These are phyloP conservation scores for Asterophora lycoperdoides DNA, from an alignment of 768 basidiomycete genomes.

Conservation along the genomic window DNA sequence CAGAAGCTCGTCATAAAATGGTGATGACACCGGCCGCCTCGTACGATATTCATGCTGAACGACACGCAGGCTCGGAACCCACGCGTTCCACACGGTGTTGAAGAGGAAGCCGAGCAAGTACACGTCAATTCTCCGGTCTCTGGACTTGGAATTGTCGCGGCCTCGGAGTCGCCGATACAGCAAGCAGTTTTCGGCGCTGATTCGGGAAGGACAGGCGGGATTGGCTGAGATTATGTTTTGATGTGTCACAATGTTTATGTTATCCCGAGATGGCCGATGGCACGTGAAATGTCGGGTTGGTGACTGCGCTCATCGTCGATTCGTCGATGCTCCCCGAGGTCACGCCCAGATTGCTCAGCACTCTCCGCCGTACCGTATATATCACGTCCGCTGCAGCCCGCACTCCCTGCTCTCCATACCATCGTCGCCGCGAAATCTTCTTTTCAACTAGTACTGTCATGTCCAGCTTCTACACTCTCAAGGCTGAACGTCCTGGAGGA, in stretches of 20 bases:
- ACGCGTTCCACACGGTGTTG: constrained; percentile 72
- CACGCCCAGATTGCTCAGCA: constrained; percentile 32
- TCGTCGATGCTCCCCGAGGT: constrained; percentile 19
- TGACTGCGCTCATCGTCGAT: constrained; percentile 4
- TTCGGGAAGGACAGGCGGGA: constrained; percentile 40
- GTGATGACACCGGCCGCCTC: constrained; percentile 33
- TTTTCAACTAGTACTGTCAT: constrained; percentile 11
- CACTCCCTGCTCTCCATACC: background rate
- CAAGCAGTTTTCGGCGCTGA: constrained; percentile 43
- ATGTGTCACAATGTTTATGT: too few relatives aligned
- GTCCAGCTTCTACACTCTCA: constrained; percentile 59
- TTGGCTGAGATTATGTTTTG: constrained; percentile 20
- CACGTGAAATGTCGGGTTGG: constrained; percentile 8
- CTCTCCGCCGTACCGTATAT: constrained; percentile 26
- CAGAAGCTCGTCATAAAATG: constrained; percentile 54
- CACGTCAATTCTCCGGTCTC: constrained; percentile 38
- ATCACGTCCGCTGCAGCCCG: constrained; percentile 3
- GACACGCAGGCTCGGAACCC: constrained; percentile 64
- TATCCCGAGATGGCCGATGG: constrained; percentile 3
- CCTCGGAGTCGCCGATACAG: constrained; percentile 39
- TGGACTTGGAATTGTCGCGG: constrained; percentile 48
- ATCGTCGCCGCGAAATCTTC: background rate
- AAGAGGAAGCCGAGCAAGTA: constrained; percentile 50
- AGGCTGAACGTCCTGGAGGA: constrained; percentile 56
- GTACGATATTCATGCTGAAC: constrained; percentile 3